Conservation (phyloP, 2,329 filamentous ascomycete species). For the Tolypocladium sp. region DNA sequence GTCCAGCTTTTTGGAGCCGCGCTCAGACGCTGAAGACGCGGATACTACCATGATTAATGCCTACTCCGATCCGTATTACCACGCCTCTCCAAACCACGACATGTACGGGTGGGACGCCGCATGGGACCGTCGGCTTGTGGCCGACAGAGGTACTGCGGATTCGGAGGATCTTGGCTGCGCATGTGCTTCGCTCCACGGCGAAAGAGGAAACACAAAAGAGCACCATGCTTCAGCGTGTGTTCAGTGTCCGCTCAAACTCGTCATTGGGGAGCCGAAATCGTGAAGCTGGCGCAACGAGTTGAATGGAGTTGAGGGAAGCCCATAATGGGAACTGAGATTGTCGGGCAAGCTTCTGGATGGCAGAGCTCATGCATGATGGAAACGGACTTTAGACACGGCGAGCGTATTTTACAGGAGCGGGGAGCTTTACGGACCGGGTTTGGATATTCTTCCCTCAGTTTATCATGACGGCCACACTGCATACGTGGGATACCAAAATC, state of each 20-base stretch:
- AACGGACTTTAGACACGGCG: background rate
- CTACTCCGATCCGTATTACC: background rate
- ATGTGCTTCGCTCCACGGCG: too few relatives aligned
- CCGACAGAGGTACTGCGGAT: too few relatives aligned
- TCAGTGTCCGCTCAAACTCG: background rate
- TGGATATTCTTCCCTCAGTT: background rate
- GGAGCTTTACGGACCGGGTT: background rate
- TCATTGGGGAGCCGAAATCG: background rate
- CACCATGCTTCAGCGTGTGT: too few relatives aligned
- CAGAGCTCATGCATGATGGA: background rate
- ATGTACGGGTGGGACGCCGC: conserved; percentile 48
- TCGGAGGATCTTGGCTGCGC: too few relatives aligned
- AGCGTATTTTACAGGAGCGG: background rate
- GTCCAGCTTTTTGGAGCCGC: too few relatives aligned
- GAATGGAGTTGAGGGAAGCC: background rate
- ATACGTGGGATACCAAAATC: background rate
- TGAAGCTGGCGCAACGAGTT: background rate
- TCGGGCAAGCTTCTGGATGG: background rate
- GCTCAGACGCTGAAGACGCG: too few relatives aligned
- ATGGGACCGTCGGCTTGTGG: conserved; percentile 3
- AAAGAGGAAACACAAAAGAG: too few relatives aligned
- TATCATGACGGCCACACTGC: background rate
- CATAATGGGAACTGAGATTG: background rate
- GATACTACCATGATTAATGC: background rate
- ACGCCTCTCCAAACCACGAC: conserved; percentile 25